Base-by-base conservation (phyloP, 2,329 filamentous ascomycete genomes). In the Trichoderma brevicompactum region DNA sequence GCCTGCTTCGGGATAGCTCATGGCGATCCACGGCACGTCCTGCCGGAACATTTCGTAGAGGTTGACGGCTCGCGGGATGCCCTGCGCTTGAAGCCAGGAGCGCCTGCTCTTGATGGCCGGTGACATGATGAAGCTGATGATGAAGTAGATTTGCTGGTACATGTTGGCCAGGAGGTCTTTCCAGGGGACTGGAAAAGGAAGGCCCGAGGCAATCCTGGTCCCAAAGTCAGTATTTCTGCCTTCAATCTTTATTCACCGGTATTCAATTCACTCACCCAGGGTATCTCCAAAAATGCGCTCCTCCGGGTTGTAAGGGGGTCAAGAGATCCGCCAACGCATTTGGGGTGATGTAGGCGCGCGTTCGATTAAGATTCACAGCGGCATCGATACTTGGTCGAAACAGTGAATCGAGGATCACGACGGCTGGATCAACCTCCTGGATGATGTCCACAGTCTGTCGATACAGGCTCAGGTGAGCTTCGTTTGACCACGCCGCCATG, bases 141-240 rank as follows among this genome's bases (percentile, higher is more conserved):
- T 65, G 5, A 72, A 46, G 19, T 70, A 64, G 8, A 61, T 7
- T 19, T 68, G 54, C 12, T 74, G 68, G 23, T 72, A 70, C 5
- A 81, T 73, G 67, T 83, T 84, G 5, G 72, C 66, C 3, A 77
- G 77, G 38, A 83, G 74, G 0, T 78, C 70, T 55, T 71, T 71
- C 75, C 73, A 79, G 0, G 82, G 80, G 1, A 84, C 69, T 1
- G 82, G 82, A 58, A 77, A 85, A 0, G 76, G 70, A 61, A 78
- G 79, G 2, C 78, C 79, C 0, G 79, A 80, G 2, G 75, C 76
- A 0, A 79, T 73, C 34, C 80, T 81, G 43, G 6, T 28, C 23
- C 23, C 61, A 2, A 5, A 7, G 49, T 55, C 19, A 55, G 36
- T n/a, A 4, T 23, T 50, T 7, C 8, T 9, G 6, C 10, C 40